phyloP scores from a whole-genome alignment of 257 asterid species.

The Buddleja alternifolia region DNA sequence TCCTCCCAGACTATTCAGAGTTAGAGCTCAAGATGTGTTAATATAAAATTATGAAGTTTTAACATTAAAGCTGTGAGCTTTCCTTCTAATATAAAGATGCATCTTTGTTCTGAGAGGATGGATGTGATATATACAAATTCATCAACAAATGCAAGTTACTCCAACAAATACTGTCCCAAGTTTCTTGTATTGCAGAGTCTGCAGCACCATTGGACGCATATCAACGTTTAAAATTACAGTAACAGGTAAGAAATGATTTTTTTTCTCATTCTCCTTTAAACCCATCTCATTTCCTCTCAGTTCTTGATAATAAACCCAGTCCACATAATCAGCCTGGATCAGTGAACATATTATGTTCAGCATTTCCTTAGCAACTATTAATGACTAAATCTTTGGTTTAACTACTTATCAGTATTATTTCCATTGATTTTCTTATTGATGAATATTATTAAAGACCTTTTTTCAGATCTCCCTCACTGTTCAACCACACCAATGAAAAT shows the following conservation, averaged over 20 bases:
- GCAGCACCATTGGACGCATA: not conserved
- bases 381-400: not conserved
- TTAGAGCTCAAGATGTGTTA: no score
- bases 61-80: not conserved
- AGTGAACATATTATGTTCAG: not conserved
- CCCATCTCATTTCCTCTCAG: not conserved
- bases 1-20: no score
- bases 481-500: not conserved
- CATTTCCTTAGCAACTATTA: no score
- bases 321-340: not conserved
- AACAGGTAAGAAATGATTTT: no score
- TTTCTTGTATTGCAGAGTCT: slow-evolving; percentile 2
- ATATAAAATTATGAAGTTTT: no score
- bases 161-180: slow-evolving; percentile 4
- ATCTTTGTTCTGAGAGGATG: not conserved
- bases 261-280: no score
- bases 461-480: not conserved
- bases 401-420: not conserved
- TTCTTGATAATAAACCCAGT: not conserved
- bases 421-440: not conserved
- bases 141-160: not conserved
- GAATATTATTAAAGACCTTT: not conserved
- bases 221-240: not conserved
- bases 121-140: not conserved
- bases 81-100: not conserved